Evolutionary conservation across 2,329 filamentous ascomycete genomes (phyloP), one percentile per base, ranked within the genome.

Genomic region (Clonostachys rhizophaga): DNA sequence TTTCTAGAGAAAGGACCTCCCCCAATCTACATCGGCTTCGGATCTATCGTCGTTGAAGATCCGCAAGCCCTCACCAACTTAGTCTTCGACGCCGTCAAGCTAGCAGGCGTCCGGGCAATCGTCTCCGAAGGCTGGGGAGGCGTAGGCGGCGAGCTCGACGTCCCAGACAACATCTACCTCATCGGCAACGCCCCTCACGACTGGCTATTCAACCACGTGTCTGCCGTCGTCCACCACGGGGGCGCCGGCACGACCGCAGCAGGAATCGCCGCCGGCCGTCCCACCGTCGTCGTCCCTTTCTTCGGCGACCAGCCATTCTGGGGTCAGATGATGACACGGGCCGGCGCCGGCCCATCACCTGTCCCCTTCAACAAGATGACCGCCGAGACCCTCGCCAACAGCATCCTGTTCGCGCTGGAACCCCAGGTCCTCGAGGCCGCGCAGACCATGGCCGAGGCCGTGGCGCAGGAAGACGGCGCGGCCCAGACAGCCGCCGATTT

Each of bases 11-110:
- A 67, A 1, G 82, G 82, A 0, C 73, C 80, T 3, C 67, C 79
- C 2, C 83, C 83, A 0, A 71, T 86, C 0, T 86, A 86, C 54
- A 78, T 86, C 41, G 83, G 83, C 0, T 86, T 86, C 52, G 83
- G 83, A 1, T 83, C 78, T 0, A 86, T 86, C 40, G 82, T 86
- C 3, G 74, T 85, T 1, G 79, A 84, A 42, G 73, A 85, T 47
- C 79, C 82, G 0, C 71, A 80, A 37, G 64, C 64, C 1, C 74
- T 86, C 36, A 84, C 81, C 0, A 58, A 70, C 4, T 67, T 83
- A 49, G 78, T 86, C 37, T 77, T 84, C 44, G 65, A 78, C n/a
- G 82, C 81, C 11, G 70, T 81, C 10, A 67, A 75, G 49, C 62
- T 71, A 18, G 71, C 79, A 1, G 81, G 81, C 2, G 78, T 82